phyloP scores from a whole-genome alignment of 768 basidiomycete genomes.

The Macrolepiota albuminosa region DNA sequence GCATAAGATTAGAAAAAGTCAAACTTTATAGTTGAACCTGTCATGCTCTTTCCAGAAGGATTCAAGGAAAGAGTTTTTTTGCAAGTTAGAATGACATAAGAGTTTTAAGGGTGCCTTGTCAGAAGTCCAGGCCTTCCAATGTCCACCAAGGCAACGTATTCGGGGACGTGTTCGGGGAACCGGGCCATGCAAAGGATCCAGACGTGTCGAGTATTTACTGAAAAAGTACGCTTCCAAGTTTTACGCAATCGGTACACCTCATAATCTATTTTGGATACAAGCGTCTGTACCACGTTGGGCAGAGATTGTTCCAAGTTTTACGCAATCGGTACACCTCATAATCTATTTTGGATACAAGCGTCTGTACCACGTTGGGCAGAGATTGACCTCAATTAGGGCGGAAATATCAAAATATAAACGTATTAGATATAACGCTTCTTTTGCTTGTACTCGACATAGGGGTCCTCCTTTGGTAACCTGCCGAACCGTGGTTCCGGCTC shows the following conservation, averaged over 20 bases:
- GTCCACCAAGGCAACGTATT: neutral
- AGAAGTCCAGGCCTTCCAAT: neutral
- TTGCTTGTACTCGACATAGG: constrained; percentile 49
- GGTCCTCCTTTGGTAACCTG: constrained; percentile 45
- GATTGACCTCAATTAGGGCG: constrained; percentile 3
- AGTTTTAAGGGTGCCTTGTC: neutral
- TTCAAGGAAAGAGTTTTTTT: neutral
- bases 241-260: neutral
- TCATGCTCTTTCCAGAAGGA: neutral
- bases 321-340: neutral
- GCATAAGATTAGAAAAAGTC: neutral
- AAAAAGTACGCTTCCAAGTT: neutral
- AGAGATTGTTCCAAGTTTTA: neutral
- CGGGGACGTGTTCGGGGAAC: neutral
- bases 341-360: neutral
- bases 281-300: neutral
- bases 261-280: neutral
- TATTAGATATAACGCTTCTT: constrained; percentile 42
- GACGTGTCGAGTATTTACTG: neutral
- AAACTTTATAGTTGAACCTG: neutral
- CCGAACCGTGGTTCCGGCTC: constrained; percentile 54
- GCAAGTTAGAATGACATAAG: neutral
- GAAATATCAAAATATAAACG: neutral
- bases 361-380: neutral
- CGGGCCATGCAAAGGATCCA: neutral